A percentile compares a stretch with the other conserved stretches of the same genome.
Evolutionary conservation across 2,329 filamentous ascomycete species (phyloP).

Genomic region (Pseudogymnoascus destructans): DNA sequence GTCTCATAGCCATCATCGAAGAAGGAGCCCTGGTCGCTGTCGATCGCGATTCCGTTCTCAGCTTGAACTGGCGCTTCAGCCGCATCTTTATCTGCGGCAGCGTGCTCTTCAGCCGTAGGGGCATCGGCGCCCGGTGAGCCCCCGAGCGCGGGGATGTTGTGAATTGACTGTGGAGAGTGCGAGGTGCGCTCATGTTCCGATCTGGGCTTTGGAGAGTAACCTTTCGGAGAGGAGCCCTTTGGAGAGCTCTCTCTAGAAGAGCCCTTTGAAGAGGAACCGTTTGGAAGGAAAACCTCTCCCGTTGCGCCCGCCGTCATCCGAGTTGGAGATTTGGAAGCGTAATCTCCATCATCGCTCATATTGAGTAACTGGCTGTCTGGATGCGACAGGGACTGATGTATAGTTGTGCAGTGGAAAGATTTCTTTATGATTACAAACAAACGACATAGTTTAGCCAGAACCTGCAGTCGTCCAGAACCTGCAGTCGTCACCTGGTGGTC

Average conservation of each 20-base stretch:
- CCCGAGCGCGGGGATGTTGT: not conserved
- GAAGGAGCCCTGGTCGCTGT: conserved; percentile 12
- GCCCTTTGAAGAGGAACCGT: not conserved
- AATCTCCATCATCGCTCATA: conserved; percentile 2
- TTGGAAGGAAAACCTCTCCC: not conserved
- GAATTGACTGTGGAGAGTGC: not conserved
- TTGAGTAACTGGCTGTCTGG: not conserved
- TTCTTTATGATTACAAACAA: not conserved
- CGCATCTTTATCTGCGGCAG: conserved; percentile 11
- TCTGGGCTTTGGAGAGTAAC: not conserved
- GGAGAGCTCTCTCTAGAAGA: not conserved
- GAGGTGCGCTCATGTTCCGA: not conserved
- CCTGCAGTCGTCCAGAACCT: not conserved
- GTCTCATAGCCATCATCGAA: conserved; percentile 24
- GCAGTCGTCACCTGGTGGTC: not conserved
- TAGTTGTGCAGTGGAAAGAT: conserved; percentile 1
- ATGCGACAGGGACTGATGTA: not conserved
- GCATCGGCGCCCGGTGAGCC: not conserved
- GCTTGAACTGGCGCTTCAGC: conserved; percentile 21
- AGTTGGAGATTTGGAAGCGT: not conserved
- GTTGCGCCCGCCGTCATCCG: not conserved
- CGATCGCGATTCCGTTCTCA: conserved; percentile 21
- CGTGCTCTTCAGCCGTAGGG: not conserved
- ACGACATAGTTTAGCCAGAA: not conserved
- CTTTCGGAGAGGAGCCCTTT: not conserved